Conservation (phyloP, 306 rosid species). For the Cucurbita maxima region DNA sequence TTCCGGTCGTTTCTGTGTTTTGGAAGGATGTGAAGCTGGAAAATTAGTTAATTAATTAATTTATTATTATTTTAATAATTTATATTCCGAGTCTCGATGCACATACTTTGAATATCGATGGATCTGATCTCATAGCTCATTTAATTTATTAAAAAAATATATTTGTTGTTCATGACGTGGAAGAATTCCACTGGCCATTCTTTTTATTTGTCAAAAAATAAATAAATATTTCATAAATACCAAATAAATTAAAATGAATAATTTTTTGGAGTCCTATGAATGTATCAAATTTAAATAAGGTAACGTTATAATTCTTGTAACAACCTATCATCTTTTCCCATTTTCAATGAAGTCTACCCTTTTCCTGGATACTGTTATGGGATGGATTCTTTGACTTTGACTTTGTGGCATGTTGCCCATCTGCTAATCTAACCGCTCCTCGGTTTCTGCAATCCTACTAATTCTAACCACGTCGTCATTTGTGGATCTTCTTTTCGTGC, state of each 20-base stretch:
- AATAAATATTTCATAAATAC: neutral
- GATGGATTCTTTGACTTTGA: neutral
- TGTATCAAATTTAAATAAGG: neutral
- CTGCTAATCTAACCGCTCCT: neutral
- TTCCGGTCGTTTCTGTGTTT: neutral
- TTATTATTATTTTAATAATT: neutral
- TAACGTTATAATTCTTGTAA: neutral
- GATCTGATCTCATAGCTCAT: neutral
- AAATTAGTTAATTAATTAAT: neutral
- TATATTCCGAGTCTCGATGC: neutral
- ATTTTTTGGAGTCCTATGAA: neutral
- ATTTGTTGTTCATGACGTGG: neutral
- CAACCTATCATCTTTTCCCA: neutral
- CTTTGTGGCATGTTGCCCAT: neutral
- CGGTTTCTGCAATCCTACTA: no score
- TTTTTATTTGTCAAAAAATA: neutral
- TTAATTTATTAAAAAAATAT: neutral
- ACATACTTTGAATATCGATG: neutral
- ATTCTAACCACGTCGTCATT: no score
- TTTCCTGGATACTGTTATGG: neutral
- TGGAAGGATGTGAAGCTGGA: neutral
- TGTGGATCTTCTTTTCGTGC: no score
- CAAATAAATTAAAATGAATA: neutral
- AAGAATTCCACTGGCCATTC: neutral
- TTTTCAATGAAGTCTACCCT: neutral